Evolutionary conservation across 148 eudicot genomes (phyloP), one percentile per base, ranked within the genome.

Genomic region (Fagopyrum esculentum): DNA sequence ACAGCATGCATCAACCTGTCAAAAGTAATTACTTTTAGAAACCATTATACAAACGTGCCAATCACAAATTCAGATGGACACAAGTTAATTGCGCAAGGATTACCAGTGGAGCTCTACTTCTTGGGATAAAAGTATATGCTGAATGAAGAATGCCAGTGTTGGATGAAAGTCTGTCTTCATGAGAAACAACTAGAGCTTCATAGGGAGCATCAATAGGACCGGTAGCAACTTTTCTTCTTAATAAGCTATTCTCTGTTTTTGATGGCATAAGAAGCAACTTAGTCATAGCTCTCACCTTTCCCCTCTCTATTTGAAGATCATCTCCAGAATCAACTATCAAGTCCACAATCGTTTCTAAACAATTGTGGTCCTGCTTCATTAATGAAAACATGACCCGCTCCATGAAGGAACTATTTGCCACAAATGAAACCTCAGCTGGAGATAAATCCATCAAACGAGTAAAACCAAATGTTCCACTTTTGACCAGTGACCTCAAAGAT

Each of bases 51-150:
- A 15, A 60, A 17, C 19, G 8, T n/a, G 4, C 30, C 47, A 47
- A 71, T 49, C 16, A 71, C 55, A 71, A 47, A 17, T 46, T 48
- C 50, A 70, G 54, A 55, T 59, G 57, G 17, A 45, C 48, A 7
- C 40, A 74, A 19, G 69, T 35, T n/a, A 6, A 15, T 26, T 61
- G 70, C 6, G 70, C 45, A 75, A 80, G 50, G 83, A 82, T 86
- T 86, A 95, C 98, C 80, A 93, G 97, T 47, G 98, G 96, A 64
- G 98, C 92, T 83, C 97, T 86, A 77, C 93, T 76, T 77, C 81
- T 84, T 5, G 98, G 98, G 82, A 95, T 95, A 81, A 85, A 90
- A 74, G 89, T 84, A 78, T 91, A 88, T 56, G 87, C 81, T n/a
- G 98, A 89, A 83, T 89, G 90, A 77, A 95, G 91, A 80, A 92